A percentile compares a stretch with the other conserved stretches of the same genome.
phyloP scores from a whole-genome alignment of 2,329 filamentous ascomycete species.

The Madurella mycetomatis region DNA sequence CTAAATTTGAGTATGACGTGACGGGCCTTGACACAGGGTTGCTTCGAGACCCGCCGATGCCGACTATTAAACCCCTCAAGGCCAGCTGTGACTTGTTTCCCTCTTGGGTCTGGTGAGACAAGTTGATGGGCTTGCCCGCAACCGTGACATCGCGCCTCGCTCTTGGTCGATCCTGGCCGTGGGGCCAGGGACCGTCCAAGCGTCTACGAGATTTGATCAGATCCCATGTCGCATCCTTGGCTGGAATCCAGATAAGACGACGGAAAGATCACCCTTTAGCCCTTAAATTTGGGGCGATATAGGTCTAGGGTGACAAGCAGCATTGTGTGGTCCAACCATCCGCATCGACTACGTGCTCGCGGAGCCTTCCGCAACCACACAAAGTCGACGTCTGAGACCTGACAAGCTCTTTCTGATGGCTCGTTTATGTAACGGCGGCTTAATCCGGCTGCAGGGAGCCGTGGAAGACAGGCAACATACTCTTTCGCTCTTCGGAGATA shows the following conservation, averaged over 20 bases:
- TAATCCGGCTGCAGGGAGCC: not conserved
- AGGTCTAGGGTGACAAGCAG: constrained; percentile 18
- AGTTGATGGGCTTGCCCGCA: constrained; percentile 6
- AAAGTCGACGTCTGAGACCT: not conserved
- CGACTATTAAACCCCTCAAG: not conserved
- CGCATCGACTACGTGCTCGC: not conserved
- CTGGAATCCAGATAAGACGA: constrained; percentile 9
- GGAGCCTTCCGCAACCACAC: not conserved
- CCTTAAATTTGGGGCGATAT: constrained; percentile 26
- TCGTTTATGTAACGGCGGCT: not conserved
- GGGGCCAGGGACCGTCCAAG: constrained; percentile 14
- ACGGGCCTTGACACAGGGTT: too few relatives aligned
- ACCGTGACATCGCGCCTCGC: constrained; percentile 22
- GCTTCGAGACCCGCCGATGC: too few relatives aligned
- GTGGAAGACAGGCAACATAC: not conserved
- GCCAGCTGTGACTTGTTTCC: constrained; percentile 1
- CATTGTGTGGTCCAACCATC: not conserved
- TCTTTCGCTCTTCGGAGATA: constrained; percentile 10
- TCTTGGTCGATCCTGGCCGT: constrained; percentile 12
- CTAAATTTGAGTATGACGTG: not conserved
- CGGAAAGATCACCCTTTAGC: constrained; percentile 14
- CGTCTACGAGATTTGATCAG: constrained; percentile 17
- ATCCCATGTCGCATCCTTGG: constrained; percentile 22
- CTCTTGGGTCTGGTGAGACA: constrained; percentile 21
- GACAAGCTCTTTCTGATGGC: not conserved